Evolutionary conservation across 2,329 filamentous ascomycete genomes (phyloP).

Genomic region (Ophiostoma himal-ulmi): DNA sequence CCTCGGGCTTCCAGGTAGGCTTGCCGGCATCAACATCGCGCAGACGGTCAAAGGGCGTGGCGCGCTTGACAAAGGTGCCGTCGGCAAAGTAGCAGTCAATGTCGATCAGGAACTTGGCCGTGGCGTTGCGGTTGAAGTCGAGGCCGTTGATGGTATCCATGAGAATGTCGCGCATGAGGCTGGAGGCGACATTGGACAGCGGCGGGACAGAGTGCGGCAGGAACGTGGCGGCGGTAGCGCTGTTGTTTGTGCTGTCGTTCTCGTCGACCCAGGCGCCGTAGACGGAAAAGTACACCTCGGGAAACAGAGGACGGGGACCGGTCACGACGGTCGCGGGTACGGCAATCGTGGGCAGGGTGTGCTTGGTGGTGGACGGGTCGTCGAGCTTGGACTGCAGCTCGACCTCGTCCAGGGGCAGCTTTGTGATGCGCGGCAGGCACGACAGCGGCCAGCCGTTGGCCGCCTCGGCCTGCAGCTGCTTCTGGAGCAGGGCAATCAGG

Average conservation of each 20-base stretch:
- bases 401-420: constrained; percentile 55
- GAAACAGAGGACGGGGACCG: constrained; percentile 73
- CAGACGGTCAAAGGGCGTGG: constrained; percentile 85
- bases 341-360: constrained; percentile 67
- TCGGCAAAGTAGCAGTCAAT: constrained; percentile 91
- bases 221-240: constrained; percentile 52
- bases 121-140: constrained; percentile 83
- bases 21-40: constrained; percentile 59
- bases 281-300: constrained; percentile 90
- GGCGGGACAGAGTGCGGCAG: constrained; percentile 84
- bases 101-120: constrained; percentile 85
- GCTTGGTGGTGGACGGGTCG: constrained; percentile 56
- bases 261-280: constrained; percentile 43
- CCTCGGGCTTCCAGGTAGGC: constrained; percentile 93
- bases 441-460: constrained; percentile 67
- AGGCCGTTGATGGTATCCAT: constrained; percentile 91
- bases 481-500: constrained; percentile 74
- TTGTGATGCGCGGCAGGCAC: constrained; percentile 62
- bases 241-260: constrained; percentile 3
- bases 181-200: constrained; percentile 68
- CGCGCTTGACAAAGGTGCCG: constrained; percentile 86
- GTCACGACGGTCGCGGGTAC: constrained; percentile 71
- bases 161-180: constrained; percentile 76
- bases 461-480: constrained; percentile 74
- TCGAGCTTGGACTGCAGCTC: constrained; percentile 56